Evolutionary conservation across 768 basidiomycete genomes (phyloP), one percentile per base, ranked within the genome.

Genomic region (Lyophyllum semitale): DNA sequence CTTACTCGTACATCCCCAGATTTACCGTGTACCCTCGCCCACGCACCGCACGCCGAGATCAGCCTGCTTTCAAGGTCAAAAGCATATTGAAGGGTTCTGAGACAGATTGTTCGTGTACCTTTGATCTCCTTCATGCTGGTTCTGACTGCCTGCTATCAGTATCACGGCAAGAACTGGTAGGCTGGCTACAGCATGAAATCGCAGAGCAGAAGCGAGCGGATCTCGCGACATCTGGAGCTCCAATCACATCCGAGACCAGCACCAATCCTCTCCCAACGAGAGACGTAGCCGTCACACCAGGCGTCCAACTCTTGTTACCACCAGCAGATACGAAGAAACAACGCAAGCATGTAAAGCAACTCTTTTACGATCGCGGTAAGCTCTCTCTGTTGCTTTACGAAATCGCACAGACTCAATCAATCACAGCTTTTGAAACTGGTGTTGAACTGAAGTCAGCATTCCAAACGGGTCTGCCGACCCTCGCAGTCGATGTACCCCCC

Each of bases 151-250:
- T 15, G 4, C 29, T 20, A 29, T 3, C 27, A 75, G 73, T 78
- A 18, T 71, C 88, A 5, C 78, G 83, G 6, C 83, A 86, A 48
- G 89, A 93, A 54, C 78, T 94, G 1, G 84, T 91, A 2, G 70
- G 78, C 13, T 92, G 85, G 84, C 73, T 94, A 18, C 88, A 88
- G 42, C 82, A 87, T 15, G 84, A 90, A 58, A 88, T 94, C 17
- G 75, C 85, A 0, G 91, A 93, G 59, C 91, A 93, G 71, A 88
- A 86, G 64, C 85, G 86, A 1, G 77, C 85, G 23, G 92, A 94
- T 60, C 70, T 81, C 1, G 73, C 82, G 8, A 86, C 86, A 0
- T 83, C 85, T 11, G 88, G 87, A 2, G 84, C 81, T 8, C 71
- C 76, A 0, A 66, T 68, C 2, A 68, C 79, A 8, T 69, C 77